Evolutionary conservation across 805 yeast species (phyloP).

Genomic region (Ogataea siamensis): DNA sequence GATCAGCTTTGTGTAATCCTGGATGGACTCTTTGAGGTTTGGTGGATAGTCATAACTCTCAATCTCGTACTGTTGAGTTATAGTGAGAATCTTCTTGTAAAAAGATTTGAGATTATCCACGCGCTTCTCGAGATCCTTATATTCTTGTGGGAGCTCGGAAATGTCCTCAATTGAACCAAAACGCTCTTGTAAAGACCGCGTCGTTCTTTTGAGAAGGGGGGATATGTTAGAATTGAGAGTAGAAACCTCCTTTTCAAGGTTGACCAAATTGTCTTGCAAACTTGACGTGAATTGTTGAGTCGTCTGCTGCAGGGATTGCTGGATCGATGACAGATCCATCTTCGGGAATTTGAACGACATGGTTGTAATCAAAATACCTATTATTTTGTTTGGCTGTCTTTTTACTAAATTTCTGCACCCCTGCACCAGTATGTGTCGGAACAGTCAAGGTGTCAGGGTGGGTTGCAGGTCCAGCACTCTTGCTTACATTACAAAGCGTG

Average conservation of each 20-base stretch:
- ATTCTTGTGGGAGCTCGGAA: conserved; percentile 72
- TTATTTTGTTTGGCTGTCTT: conserved; percentile 9
- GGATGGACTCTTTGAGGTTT: conserved; percentile 62
- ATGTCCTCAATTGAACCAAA: conserved; percentile 65
- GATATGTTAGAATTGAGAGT: conserved; percentile 38
- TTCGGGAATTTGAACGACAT: conserved; percentile 36
- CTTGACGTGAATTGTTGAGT: conserved; percentile 33
- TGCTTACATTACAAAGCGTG: background rate
- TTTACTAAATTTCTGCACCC: background rate
- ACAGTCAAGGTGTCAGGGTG: conserved; percentile 3
- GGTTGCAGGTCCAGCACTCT: background rate
- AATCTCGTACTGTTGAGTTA: conserved; percentile 64
- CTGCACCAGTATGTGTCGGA: conserved; percentile 1
- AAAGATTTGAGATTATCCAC: conserved; percentile 63
- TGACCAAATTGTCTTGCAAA: conserved; percentile 33
- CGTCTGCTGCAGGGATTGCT: conserved; percentile 34
- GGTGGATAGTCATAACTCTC: conserved; percentile 85
- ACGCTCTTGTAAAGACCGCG: conserved; percentile 57
- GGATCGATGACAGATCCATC: conserved; percentile 25
- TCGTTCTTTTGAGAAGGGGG: conserved; percentile 60
- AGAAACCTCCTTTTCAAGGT: conserved; percentile 35
- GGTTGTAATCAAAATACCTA: conserved; percentile 1
- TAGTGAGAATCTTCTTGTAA: conserved; percentile 49
- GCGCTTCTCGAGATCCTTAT: conserved; percentile 61
- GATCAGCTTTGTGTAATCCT: conserved; percentile 58